Evolutionary conservation across 2,329 filamentous ascomycete genomes (phyloP).

Genomic region (Paraconiothyrium sp.): DNA sequence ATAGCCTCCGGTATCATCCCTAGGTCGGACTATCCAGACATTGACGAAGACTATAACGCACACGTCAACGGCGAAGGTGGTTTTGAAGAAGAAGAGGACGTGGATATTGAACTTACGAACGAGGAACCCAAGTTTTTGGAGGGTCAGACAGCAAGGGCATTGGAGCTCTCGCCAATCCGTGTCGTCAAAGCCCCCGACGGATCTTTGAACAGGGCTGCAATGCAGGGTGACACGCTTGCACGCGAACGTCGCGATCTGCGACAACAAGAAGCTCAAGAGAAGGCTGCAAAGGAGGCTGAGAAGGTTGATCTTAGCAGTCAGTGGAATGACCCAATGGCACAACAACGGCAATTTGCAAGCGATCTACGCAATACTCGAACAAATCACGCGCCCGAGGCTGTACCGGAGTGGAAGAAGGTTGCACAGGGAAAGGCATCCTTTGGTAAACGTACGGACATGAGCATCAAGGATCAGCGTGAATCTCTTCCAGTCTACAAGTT

Average conservation of each 20-base stretch:
- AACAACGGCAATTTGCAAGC: slow-evolving; percentile 86
- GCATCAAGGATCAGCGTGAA: slow-evolving; percentile 94
- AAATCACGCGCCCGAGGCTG: slow-evolving; percentile 68
- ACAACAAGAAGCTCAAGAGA: slow-evolving; percentile 85
- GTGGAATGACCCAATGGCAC: slow-evolving; percentile 98
- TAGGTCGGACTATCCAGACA: slow-evolving; percentile 90
- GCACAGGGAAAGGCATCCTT: slow-evolving; percentile 81
- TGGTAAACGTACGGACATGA: slow-evolving; percentile 87
- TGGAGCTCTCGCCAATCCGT: slow-evolving; percentile 93
- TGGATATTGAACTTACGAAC: slow-evolving; percentile 95
- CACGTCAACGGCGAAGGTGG: slow-evolving; percentile 85
- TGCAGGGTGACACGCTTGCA: slow-evolving; percentile 87
- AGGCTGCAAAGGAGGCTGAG: slow-evolving; percentile 75
- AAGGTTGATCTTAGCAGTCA: slow-evolving; percentile 87
- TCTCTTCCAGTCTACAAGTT: slow-evolving; percentile 90
- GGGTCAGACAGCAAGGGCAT: slow-evolving; percentile 94
- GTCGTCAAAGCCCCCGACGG: slow-evolving; percentile 98
- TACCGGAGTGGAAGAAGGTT: slow-evolving; percentile 93
- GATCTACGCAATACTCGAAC: slow-evolving; percentile 77
- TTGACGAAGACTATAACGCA: slow-evolving; percentile 92
- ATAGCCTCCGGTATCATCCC: slow-evolving; percentile 95
- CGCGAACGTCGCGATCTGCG: slow-evolving; percentile 90
- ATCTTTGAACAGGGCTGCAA: slow-evolving; percentile 95
- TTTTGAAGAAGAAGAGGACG: slow-evolving; percentile 92
- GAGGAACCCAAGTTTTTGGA: slow-evolving; percentile 96